Conservation (phyloP, 169 alveolate genomes). For the Eimeria necatrix region DNA sequence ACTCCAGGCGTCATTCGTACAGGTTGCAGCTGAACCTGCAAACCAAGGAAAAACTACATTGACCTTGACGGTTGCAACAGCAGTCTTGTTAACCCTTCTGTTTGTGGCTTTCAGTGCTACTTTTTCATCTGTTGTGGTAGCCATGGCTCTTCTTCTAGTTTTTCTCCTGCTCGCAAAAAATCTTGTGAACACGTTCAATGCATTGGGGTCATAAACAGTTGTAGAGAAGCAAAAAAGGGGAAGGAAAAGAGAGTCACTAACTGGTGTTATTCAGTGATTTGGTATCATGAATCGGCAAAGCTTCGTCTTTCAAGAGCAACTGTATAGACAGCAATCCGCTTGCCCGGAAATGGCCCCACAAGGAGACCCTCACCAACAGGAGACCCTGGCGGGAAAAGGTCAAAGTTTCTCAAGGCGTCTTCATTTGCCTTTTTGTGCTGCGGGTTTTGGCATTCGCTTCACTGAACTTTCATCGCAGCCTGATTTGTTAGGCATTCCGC, state of each 20-base stretch:
- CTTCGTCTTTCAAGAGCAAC: too few relatives aligned
- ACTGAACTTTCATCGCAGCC: too few relatives aligned
- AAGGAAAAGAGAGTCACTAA: neutral
- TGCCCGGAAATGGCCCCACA: too few relatives aligned
- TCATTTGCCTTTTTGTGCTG: too few relatives aligned
- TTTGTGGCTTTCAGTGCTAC: neutral
- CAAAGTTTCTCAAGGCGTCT: too few relatives aligned
- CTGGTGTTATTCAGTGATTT: too few relatives aligned
- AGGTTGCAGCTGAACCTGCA: neutral
- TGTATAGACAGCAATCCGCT: too few relatives aligned
- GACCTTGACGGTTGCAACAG: constrained; percentile 13
- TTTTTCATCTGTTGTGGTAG: neutral
- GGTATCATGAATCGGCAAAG: too few relatives aligned
- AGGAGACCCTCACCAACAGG: too few relatives aligned
- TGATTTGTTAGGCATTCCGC: too few relatives aligned
- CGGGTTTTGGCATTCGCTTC: too few relatives aligned
- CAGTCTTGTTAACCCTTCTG: neutral
- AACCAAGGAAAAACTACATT: neutral
- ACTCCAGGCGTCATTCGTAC: neutral
- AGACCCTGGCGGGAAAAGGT: too few relatives aligned
- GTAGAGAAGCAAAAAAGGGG: constrained; percentile 25
- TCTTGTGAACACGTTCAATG: neutral
- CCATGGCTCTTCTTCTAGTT: constrained; percentile 1
- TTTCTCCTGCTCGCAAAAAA: neutral
- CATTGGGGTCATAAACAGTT: neutral